These are phyloP conservation scores for Fusarium haematococcum DNA, from an alignment of 2,329 filamentous ascomycete species.

Conservation along the genomic window DNA sequence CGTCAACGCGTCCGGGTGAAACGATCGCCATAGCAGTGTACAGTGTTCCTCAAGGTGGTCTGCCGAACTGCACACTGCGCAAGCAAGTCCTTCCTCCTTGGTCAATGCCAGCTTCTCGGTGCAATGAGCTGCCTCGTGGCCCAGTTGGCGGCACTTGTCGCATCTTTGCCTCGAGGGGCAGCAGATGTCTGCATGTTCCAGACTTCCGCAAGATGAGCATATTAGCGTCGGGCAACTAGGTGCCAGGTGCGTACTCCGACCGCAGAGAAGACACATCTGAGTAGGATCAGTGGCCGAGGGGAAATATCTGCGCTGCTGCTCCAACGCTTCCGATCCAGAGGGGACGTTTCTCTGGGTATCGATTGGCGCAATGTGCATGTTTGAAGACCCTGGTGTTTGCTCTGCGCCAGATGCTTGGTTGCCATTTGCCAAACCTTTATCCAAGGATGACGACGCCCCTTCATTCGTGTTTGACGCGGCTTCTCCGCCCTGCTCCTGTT, in stretches of 20 bases:
- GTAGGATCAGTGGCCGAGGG: conserved; percentile 58
- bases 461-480: conserved; percentile 13
- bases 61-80: conserved; percentile 68
- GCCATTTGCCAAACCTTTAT: conserved; percentile 20
- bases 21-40: conserved; percentile 70
- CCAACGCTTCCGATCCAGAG: conserved; percentile 49
- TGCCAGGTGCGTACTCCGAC: conserved; percentile 59
- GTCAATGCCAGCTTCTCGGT: conserved; percentile 65
- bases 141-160: conserved; percentile 70
- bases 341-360: conserved; percentile 41
- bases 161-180: conserved; percentile 67
- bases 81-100: conserved; percentile 67
- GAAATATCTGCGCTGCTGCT: conserved; percentile 62
- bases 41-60: conserved; percentile 72
- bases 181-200: conserved; percentile 60
- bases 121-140: conserved; percentile 67
- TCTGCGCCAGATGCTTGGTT: conserved; percentile 1
- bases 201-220: conserved; percentile 62
- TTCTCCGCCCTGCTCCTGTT: conserved; percentile 15
- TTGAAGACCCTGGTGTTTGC: conserved; percentile 4
- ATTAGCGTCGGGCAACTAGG: conserved; percentile 57
- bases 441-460: not conserved
- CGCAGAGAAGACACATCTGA: conserved; percentile 65
- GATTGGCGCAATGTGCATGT: conserved; percentile 11
- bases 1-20: conserved; percentile 53